These are phyloP conservation scores for Jatropha podagrica DNA, from an alignment of 441 rosid genomes.

Conservation along the genomic window DNA sequence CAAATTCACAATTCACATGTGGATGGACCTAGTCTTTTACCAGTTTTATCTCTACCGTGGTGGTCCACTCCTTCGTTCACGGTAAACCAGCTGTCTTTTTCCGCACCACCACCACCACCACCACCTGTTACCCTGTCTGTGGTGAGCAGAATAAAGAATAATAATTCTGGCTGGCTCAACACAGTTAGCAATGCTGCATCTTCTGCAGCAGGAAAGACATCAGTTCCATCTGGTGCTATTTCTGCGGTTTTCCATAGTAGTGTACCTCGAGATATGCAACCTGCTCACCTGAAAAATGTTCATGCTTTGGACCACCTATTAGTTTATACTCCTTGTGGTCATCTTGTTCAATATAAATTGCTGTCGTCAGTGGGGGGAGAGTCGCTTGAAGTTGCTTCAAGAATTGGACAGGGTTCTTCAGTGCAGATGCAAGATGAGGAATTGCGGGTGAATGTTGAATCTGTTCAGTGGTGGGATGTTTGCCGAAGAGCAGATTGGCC, in stretches of 20 bases:
- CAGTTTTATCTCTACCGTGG: conserved; percentile 80
- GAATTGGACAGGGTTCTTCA: conserved; percentile 52
- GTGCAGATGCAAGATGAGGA: conserved; percentile 78
- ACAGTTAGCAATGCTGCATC: conserved; percentile 76
- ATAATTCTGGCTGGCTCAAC: conserved; percentile 73
- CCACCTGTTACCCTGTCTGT: conserved; percentile 80
- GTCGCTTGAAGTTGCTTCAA: conserved; percentile 47
- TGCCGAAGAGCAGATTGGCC: conserved; percentile 92
- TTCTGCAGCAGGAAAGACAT: conserved; percentile 68
- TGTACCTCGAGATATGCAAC: conserved; percentile 42
- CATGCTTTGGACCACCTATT: conserved; percentile 74
- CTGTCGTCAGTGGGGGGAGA: conserved; percentile 63
- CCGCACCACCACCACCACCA: conserved; percentile 68
- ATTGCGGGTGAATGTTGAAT: conserved; percentile 71
- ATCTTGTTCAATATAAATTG: conserved; percentile 87
- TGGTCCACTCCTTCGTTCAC: conserved; percentile 76
- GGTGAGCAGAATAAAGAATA: conserved; percentile 87
- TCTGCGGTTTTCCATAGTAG: conserved; percentile 79
- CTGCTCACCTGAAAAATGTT: conserved; percentile 36
- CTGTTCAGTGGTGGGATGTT: conserved; percentile 97
- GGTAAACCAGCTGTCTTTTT: conserved; percentile 50
- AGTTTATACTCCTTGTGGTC: conserved; percentile 89
- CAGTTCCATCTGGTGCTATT: conserved; percentile 83
- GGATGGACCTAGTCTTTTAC: conserved; percentile 67
- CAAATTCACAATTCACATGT: conserved; percentile 59